phyloP scores from a whole-genome alignment of 768 basidiomycete genomes.

The Hygrocybe punicea region DNA sequence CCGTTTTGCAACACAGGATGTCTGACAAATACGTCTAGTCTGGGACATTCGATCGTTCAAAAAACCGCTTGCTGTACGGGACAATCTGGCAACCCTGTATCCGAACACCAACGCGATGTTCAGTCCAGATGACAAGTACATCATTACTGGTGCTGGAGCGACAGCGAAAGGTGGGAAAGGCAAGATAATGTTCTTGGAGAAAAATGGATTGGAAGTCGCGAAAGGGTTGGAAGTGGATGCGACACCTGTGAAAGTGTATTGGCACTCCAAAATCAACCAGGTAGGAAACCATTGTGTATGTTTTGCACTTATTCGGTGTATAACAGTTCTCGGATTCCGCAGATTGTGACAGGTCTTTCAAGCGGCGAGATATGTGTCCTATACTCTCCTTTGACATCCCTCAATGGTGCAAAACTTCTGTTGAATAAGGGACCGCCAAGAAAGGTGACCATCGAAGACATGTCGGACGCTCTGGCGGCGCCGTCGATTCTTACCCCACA shows the following conservation, averaged over 20 bases:
- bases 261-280: conserved; percentile 99
- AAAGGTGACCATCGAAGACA: conserved; percentile 80
- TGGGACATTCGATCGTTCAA: conserved; percentile 94
- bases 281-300: conserved; percentile 46
- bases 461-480: conserved; percentile 79
- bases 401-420: conserved; percentile 89
- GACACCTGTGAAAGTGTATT: conserved; percentile 84
- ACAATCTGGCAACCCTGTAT: conserved; percentile 72
- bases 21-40: conserved; percentile 46
- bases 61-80: conserved; percentile 72
- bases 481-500: conserved; percentile 92
- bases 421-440: conserved; percentile 83
- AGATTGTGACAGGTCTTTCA: conserved; percentile 87
- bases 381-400: conserved; percentile 86
- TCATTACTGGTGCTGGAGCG: conserved; percentile 80
- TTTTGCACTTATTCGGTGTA: conserved; percentile 11
- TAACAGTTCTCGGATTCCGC: conserved; percentile 11
- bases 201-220: conserved; percentile 64
- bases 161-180: conserved; percentile 66
- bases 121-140: conserved; percentile 88
- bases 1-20: background rate
- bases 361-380: conserved; percentile 85
- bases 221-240: conserved; percentile 67
- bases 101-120: conserved; percentile 92
- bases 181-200: conserved; percentile 67